A percentile compares a stretch with the other conserved stretches of the same genome.
Conservation (phyloP, 257 asterid species). For the Solanum pimpinellifolium region DNA sequence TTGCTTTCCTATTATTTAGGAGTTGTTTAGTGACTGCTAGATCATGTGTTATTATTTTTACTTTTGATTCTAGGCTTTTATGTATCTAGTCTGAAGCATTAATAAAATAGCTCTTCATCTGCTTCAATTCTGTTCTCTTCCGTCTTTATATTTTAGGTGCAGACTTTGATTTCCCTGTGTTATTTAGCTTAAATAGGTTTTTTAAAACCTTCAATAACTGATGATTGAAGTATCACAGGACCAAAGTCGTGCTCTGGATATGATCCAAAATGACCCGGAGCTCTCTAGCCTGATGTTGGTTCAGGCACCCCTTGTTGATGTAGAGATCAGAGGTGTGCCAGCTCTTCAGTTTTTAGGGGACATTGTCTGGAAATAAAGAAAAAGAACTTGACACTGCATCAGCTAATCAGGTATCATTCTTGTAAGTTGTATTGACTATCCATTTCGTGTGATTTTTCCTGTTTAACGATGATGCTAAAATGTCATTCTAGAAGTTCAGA, state of each 20-base stretch:
- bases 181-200: no score
- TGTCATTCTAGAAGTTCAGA: background rate
- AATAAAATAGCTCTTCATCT: no score
- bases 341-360: slow-evolving; percentile 98
- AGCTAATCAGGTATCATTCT: background rate
- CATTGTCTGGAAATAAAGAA: slow-evolving; percentile 70
- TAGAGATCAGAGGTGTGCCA: slow-evolving; percentile 97
- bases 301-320: slow-evolving; percentile 92
- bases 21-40: no score
- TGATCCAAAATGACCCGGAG: slow-evolving; percentile 57
- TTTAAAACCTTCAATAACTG: background rate
- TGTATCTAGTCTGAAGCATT: no score
- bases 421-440: background rate
- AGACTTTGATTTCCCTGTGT: no score
- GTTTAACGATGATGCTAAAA: background rate
- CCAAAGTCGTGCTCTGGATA: slow-evolving; percentile 65
- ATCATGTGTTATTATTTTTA: no score
- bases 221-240: slow-evolving; percentile 38
- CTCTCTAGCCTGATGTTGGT: slow-evolving; percentile 54
- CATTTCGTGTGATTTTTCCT: background rate
- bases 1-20: no score
- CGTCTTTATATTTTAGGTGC: no score
- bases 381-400: background rate
- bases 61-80: no score
- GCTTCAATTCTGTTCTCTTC: no score